Base-by-base conservation (phyloP, 2,329 filamentous ascomycete genomes). In the Pseudogymnoascus sp. region DNA sequence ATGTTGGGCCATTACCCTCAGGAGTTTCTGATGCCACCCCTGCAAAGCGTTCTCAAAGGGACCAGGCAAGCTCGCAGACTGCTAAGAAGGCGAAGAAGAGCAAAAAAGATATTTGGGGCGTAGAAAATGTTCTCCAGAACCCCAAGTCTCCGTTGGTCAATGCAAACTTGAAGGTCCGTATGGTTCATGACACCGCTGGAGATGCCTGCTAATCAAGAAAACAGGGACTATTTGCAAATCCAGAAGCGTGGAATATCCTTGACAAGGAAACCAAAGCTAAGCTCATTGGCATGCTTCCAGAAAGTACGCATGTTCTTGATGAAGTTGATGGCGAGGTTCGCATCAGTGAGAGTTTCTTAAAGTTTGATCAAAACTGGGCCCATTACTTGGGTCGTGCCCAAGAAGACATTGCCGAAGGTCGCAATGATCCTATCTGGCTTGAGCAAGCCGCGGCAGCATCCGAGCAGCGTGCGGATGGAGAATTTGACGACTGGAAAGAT, bases 381-480 rank as follows among this genome's bases (percentile, higher is more conserved):
- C 78, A 78, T 18, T 80, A 77, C 43, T 70, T 84, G 38, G 77
- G 79, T 16, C 75, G 78, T 58, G 86, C 82, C 68, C 78, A 84
- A 67, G 69, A 77, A 3, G 82, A 87, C 65, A 73, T 87, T 1
- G 70, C 70, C 20, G 74, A 77, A 25, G 85, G 85, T 2, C 77
- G 76, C 58, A 79, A 84, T 64, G 78, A 79, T n/a, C 78, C 79
- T 8, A 75, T 76, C 58, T 88, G 83, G 83, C 75, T 81, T 62
- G 73, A 72, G 2, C 74, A 82, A 61, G 84, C 84, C 12, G 72
- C 76, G 34, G 70, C 76, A 64, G 84, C 85, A 1, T 77, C 78
- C 58, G 67, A 76, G 58, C 75, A 80, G 63, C 76, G 84, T 9
- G 75, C 74, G 1, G 72, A 74, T 0, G 85, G 85, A 0, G 75